Percentiles rank a stretch among this genome's conserved stretches.
These are phyloP conservation scores for Groenewaldozyma auringiensis DNA, from an alignment of 1,139 yeast genomes.

Conservation along the genomic window DNA sequence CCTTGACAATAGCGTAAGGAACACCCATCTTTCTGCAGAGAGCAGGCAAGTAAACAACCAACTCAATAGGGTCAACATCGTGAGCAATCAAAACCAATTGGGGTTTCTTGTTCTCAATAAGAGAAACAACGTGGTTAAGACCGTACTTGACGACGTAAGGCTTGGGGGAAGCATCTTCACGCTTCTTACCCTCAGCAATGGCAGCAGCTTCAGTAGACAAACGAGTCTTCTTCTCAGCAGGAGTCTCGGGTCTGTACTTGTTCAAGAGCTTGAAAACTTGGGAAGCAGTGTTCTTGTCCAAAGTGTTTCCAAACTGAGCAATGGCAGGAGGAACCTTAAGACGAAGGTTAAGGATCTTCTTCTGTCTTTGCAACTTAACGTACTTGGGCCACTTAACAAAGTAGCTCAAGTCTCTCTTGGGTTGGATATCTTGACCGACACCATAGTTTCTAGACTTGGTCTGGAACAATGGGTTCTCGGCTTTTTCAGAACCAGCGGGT, in stretches of 20 bases:
- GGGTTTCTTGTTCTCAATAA: slow-evolving; percentile 97
- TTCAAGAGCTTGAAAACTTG: slow-evolving; percentile 93
- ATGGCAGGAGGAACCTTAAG: slow-evolving; percentile 98
- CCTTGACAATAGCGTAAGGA: slow-evolving; percentile 97
- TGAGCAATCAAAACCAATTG: slow-evolving; percentile 93
- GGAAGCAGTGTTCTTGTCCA: slow-evolving; percentile 97
- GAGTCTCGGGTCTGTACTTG: slow-evolving; percentile 98
- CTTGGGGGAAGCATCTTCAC: slow-evolving; percentile 91
- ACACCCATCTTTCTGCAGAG: slow-evolving; percentile 99
- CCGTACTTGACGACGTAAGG: slow-evolving; percentile 96
- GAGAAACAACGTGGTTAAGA: slow-evolving; percentile 95
- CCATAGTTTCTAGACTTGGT: slow-evolving; percentile 91
- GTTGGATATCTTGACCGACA: slow-evolving; percentile 91
- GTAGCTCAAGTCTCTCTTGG: slow-evolving; percentile 92
- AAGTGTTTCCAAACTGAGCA: slow-evolving; percentile 88
- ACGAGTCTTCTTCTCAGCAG: slow-evolving; percentile 97
- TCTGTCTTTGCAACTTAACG: slow-evolving; percentile 95
- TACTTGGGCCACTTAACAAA: slow-evolving; percentile 98
- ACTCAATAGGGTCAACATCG: slow-evolving; percentile 98
- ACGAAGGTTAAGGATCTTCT: slow-evolving; percentile 89
- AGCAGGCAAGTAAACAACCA: slow-evolving; percentile 95
- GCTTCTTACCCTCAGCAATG: slow-evolving; percentile 93
- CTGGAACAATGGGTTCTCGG: slow-evolving; percentile 68
- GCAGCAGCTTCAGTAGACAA: slow-evolving; percentile 98
- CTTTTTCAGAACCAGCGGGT: slow-evolving; percentile 32